phyloP scores from a whole-genome alignment of 352 stramenopile species.

The Pythium dissimile region DNA sequence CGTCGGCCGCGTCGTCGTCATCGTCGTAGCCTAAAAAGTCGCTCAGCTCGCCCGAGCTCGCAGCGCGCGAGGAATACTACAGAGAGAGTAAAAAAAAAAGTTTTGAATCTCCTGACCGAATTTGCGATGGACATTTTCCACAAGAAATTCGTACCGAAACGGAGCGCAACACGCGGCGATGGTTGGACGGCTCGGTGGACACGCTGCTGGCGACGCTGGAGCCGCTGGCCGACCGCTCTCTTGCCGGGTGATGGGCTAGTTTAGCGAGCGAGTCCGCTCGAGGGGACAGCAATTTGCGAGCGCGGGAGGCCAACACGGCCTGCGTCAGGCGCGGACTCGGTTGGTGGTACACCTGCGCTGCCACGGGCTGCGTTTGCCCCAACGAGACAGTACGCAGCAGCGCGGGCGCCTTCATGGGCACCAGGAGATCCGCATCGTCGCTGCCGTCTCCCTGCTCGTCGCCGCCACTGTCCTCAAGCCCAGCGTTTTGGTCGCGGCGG shows the following conservation, averaged over 20 bases:
- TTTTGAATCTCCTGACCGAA: too few relatives aligned
- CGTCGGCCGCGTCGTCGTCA: constrained; percentile 13
- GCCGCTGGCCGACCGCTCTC: constrained; percentile 10
- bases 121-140: too few relatives aligned
- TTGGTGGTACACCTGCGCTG: constrained; percentile 10
- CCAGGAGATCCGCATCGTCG: constrained; percentile 17
- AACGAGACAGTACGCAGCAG: constrained; percentile 47
- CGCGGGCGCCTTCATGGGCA: constrained; percentile 27
- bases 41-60: constrained; percentile 38
- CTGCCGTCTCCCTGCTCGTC: too few relatives aligned
- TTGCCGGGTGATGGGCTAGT: background rate
- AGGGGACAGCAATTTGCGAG: constrained; percentile 21
- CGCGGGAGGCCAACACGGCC: constrained; percentile 42
- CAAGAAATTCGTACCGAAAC: constrained; percentile 35
- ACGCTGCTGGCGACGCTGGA: constrained; percentile 63
- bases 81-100: background rate
- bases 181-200: constrained; percentile 45
- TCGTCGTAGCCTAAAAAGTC: constrained; percentile 63
- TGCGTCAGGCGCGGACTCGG: constrained; percentile 46
- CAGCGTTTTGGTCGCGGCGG: constrained; percentile 13
- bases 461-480: constrained; percentile 4
- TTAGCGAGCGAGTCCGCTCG: background rate
- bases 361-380: constrained; percentile 21
- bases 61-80: constrained; percentile 22
- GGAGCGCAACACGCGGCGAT: constrained; percentile 54